Percentiles rank a stretch among this genome's conserved stretches.
phyloP scores from a whole-genome alignment of 148 eudicot genomes.

The Fallopia convolvulus region DNA sequence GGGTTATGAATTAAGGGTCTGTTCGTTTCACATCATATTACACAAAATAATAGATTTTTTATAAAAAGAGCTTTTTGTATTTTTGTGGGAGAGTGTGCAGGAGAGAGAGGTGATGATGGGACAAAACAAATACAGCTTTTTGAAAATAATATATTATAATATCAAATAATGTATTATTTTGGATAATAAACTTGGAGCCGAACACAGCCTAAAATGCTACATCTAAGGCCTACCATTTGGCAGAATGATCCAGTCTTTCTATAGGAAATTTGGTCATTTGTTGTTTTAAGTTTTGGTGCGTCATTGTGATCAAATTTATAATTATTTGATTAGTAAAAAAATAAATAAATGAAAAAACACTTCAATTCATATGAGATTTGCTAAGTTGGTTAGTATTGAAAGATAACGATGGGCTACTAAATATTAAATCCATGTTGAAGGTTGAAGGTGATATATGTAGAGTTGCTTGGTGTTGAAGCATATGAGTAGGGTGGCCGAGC shows the following conservation, averaged over 20 bases:
- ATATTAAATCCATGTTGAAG: background rate
- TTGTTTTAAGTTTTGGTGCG: background rate
- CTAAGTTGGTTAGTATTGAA: background rate
- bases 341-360: background rate
- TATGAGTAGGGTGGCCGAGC: background rate
- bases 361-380: background rate
- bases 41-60: too few relatives aligned
- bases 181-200: too few relatives aligned
- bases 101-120: too few relatives aligned
- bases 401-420: background rate
- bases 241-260: background rate
- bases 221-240: background rate
- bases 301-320: background rate
- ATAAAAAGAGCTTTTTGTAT: too few relatives aligned
- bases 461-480: constrained; percentile 10
- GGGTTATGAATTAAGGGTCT: too few relatives aligned
- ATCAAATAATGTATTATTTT: too few relatives aligned
- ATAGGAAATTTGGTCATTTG: background rate
- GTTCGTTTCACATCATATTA: too few relatives aligned
- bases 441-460: background rate
- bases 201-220: too few relatives aligned
- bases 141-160: too few relatives aligned
- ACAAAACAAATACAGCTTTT: too few relatives aligned
- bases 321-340: background rate
- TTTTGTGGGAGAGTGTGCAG: too few relatives aligned